Base-by-base conservation (phyloP, 2,329 filamentous ascomycete genomes). In the Didymella keratinophila region DNA sequence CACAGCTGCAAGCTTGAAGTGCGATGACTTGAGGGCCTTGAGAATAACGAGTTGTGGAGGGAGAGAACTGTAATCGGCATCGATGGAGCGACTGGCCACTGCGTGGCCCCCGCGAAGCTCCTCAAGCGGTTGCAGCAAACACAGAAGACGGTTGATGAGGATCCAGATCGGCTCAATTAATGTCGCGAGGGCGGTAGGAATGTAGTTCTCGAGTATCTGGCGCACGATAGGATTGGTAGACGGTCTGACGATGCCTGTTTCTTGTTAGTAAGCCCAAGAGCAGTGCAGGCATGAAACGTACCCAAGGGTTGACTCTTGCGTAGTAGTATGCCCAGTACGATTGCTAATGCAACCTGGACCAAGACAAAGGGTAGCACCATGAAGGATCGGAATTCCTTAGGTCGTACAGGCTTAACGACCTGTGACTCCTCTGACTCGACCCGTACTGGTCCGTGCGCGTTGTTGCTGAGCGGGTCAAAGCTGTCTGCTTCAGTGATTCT, bases 131-230 rank as follows among this genome's bases (percentile, higher is more conserved):
- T 86, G 82, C 0, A 88, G 60, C 9, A 86, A 66, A 39, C 84
- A 87, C 0, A 86, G 62, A 0, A 83, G 52, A 0, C 86, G 77
- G 41, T 86, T 87, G 0, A 89, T 56, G 0, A 87, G 65, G 0
- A 86, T 71, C 82, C 86, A 86, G 1, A 84, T 78, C 0, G 86
- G 85, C 34, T 89, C 86, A 0, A 87, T 75, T 0, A 87, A 51
- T 0, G 86, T 87, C 0, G 84, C 82, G 3, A 87, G 73, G 0
- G 79, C 75, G 0, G 84, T 87, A 0, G 86, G 86, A 0, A 87
- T 70, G 47, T 86, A 87, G 44, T 80, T 81, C 43, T 79, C 73
- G 0, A 82, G 23, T 25, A 25, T 25, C 23, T 25, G 23, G 23
- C 23, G 23, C 7, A 25, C 23, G 23, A 25, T 25, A 25, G 23